These are phyloP conservation scores for Metarhizium rileyi DNA, from an alignment of 2,329 filamentous ascomycete genomes.

Conservation along the genomic window DNA sequence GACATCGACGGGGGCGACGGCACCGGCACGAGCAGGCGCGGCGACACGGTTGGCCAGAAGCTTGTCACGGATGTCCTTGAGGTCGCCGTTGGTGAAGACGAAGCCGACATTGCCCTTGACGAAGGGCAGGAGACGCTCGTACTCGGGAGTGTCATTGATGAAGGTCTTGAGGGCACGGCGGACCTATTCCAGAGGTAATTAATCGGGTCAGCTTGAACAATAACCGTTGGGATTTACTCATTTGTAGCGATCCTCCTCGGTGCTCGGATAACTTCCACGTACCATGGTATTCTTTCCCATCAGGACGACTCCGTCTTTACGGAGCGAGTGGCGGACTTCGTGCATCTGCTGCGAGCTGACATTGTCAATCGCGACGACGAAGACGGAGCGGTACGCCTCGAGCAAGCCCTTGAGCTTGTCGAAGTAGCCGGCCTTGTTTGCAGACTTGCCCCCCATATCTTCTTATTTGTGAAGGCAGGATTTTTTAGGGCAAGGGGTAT, in stretches of 20 bases:
- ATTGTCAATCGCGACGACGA: conserved; percentile 98
- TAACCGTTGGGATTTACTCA: not conserved
- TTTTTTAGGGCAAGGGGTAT: conserved; percentile 76
- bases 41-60: conserved; percentile 96
- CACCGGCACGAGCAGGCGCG: conserved; percentile 95
- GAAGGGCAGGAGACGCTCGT: conserved; percentile 92
- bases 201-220: conserved; percentile 9
- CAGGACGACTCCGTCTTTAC: conserved; percentile 85
- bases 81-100: conserved; percentile 97
- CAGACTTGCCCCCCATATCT: conserved; percentile 98
- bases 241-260: not conserved
- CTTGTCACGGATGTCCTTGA: conserved; percentile 88
- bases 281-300: conserved; percentile 99
- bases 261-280: conserved; percentile 19
- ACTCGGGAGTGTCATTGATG: conserved; percentile 82
- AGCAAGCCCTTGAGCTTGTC: conserved; percentile 98
- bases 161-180: conserved; percentile 97
- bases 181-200: conserved; percentile 48
- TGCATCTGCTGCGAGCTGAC: conserved; percentile 99
- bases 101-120: conserved; percentile 98
- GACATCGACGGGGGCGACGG: conserved; percentile 86
- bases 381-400: conserved; percentile 93
- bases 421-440: conserved; percentile 94
- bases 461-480: conserved; percentile 91
- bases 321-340: conserved; percentile 92